Evolutionary conservation across 768 basidiomycete genomes (phyloP), one percentile per base, ranked within the genome.

Genomic region (Cystofilobasidium capitatum): DNA sequence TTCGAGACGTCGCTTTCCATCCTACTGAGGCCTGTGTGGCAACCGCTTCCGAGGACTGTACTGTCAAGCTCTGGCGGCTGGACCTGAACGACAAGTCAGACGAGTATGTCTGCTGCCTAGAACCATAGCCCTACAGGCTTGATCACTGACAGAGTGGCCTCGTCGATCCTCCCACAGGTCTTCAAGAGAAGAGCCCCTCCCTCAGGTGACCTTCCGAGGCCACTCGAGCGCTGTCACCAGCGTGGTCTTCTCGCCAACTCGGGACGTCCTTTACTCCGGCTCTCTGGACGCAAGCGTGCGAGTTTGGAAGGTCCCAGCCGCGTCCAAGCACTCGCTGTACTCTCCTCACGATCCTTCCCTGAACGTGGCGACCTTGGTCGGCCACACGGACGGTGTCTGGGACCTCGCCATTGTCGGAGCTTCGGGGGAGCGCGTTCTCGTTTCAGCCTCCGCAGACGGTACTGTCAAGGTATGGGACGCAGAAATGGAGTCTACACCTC

Each of bases 371-470:
- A 86, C 88, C 71, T 82, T 98, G 35, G 85, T 93, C 36, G 91
- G 93, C 4, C 91, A 96, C 76, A 90, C 91, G 6, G 93, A 99
- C 75, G 91, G 91, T 7, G 88, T 97, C 31, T 99, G 96, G 96
- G 96, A 92, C 75, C 80, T 98, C 60, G 87, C 88, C 13, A 83
- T 94, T 26, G 83, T 91, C 33, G 87, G 89, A 70, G 88, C 6
- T 31, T 31, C 26, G 58, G n/a, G 35, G 16, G 54, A 90, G 75
- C 84, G 83, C 66, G 86, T 87, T 10, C 81, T 98, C 47, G 88
- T 94, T 65, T 89, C 88, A 71, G 91, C 89, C 75, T 87, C 89
- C 55, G 88, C 92, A 5, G 94, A 98, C 75, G 93, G 93, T 24
- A 79, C 83, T 0, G 87, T 97, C 72, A 66, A 70, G 59, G 70